Percentiles rank a stretch among this genome's conserved stretches.
Evolutionary conservation across 2,329 filamentous ascomycete genomes (phyloP).

Genomic region (Tolypocladium tropicale): DNA sequence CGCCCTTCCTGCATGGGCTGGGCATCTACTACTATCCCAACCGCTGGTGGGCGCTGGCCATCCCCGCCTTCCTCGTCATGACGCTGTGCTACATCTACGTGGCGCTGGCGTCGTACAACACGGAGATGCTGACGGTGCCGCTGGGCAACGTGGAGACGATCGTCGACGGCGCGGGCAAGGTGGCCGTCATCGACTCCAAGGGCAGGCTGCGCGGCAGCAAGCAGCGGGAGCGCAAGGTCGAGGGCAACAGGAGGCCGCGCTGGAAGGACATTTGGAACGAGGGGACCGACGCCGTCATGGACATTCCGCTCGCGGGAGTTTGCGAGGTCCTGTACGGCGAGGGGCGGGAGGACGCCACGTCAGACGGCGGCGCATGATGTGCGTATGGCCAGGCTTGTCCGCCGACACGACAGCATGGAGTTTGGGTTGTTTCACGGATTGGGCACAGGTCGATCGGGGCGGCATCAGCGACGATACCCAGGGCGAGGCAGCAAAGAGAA

Average conservation of each 20-base stretch:
- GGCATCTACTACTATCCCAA: constrained; percentile 97
- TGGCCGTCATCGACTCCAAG: constrained; percentile 70
- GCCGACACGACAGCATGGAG: not conserved
- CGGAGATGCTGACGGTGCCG: constrained; percentile 74
- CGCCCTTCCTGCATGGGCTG: constrained; percentile 81
- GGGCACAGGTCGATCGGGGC: not conserved
- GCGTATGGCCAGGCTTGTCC: not conserved
- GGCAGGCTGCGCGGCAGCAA: constrained; percentile 37
- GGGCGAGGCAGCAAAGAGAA: not conserved
- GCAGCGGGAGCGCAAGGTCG: constrained; percentile 25
- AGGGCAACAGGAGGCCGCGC: constrained; percentile 35
- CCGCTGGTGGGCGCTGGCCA: constrained; percentile 92
- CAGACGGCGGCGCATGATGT: constrained; percentile 8
- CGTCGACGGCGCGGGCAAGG: constrained; percentile 79
- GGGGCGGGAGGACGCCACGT: constrained; percentile 21
- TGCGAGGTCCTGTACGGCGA: constrained; percentile 88
- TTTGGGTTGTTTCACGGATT: not conserved
- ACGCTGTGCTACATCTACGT: constrained; percentile 86
- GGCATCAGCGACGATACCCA: not conserved
- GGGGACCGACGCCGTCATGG: constrained; percentile 94
- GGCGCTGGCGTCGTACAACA: constrained; percentile 84
- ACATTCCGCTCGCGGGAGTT: constrained; percentile 87
- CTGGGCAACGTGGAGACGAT: constrained; percentile 76
- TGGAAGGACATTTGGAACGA: constrained; percentile 84
- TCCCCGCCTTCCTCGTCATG: constrained; percentile 86